Conservation (phyloP, 1,139 yeast genomes). For the Taphrina communis region DNA sequence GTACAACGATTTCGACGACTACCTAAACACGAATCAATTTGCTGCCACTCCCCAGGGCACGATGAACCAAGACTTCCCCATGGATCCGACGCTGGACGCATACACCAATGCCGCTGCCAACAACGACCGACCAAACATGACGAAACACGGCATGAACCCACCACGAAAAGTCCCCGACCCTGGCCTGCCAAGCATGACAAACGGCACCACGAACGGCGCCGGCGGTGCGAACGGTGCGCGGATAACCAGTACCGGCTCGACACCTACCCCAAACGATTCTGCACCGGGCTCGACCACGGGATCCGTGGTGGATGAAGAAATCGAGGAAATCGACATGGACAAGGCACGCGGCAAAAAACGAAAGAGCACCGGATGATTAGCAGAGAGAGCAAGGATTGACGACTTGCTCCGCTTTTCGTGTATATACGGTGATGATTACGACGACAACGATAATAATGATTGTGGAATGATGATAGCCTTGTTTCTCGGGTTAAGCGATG, state of each 20-base stretch:
- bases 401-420: no score
- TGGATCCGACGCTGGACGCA: not conserved
- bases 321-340: constrained; percentile 40
- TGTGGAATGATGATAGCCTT: no score
- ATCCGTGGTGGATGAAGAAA: constrained; percentile 27
- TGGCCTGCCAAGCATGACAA: not conserved
- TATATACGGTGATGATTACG: not conserved
- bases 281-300: constrained; percentile 23
- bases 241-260: constrained; percentile 7
- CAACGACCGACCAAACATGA: not conserved
- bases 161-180: constrained; percentile 1
- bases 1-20: constrained; percentile 26
- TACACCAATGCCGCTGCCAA: not conserved
- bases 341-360: constrained; percentile 37
- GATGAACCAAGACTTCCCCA: not conserved
- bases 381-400: not conserved
- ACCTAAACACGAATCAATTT: constrained; percentile 13
- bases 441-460: not conserved
- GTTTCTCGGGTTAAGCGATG: not conserved
- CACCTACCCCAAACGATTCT: constrained; percentile 14
- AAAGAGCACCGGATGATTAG: constrained; percentile 13
- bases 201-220: not conserved
- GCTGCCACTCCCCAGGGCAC: constrained; percentile 19
- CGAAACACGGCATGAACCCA: constrained; percentile 17
- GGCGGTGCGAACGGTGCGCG: not conserved